phyloP scores from a whole-genome alignment of 2,329 filamentous ascomycete species.

The Diplodia mutila region DNA sequence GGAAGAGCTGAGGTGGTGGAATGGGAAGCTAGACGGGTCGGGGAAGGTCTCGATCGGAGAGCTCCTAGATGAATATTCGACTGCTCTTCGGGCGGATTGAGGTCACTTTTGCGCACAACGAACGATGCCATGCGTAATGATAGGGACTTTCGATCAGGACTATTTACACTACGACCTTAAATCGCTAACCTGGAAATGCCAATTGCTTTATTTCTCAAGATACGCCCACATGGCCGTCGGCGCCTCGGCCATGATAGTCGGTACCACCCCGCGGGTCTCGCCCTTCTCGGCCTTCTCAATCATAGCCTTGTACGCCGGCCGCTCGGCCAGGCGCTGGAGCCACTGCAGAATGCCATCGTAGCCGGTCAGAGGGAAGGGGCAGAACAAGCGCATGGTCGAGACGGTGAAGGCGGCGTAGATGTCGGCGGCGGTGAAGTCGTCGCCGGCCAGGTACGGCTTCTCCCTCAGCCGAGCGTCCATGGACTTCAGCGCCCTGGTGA shows the following conservation, averaged over 20 bases:
- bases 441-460: constrained; percentile 61
- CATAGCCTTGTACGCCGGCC: constrained; percentile 23
- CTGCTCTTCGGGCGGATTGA: neutral
- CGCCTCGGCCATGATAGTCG: constrained; percentile 16
- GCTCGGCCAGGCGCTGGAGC: constrained; percentile 13
- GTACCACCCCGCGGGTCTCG: constrained; percentile 20
- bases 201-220: neutral
- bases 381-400: constrained; percentile 63
- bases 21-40: no score
- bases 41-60: neutral
- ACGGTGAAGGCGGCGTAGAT: constrained; percentile 65
- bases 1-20: neutral
- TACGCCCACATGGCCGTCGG: neutral
- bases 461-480: constrained; percentile 55
- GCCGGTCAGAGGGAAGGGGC: constrained; percentile 34
- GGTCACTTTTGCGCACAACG: neutral
- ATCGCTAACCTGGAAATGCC: neutral
- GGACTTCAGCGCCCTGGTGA: constrained; percentile 47
- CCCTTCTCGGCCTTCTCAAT: constrained; percentile 27
- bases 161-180: neutral
- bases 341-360: constrained; percentile 35
- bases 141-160: neutral
- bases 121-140: neutral
- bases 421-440: constrained; percentile 67
- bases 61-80: neutral